Evolutionary conservation across 768 basidiomycete genomes (phyloP).

Genomic region (Kwoniella mangroviensis): DNA sequence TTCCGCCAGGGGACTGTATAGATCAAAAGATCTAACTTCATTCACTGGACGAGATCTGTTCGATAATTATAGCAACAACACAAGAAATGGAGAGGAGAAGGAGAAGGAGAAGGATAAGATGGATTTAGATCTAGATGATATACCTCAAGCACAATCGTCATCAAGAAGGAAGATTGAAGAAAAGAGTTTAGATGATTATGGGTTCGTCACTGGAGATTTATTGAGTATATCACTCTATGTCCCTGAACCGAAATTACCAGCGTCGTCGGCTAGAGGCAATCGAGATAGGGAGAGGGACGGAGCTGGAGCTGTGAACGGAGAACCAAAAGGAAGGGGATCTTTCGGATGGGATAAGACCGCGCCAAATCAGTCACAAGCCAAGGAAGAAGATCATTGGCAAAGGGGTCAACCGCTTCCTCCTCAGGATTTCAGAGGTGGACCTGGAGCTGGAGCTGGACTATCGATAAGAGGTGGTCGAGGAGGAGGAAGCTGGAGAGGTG

Average conservation of each 20-base stretch:
- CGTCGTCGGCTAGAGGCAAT: neutral
- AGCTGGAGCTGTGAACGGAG: neutral
- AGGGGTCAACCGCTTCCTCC: conserved; percentile 30
- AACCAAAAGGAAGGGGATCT: conserved; percentile 12
- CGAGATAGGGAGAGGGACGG: conserved; percentile 1
- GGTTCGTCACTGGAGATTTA: conserved; percentile 49
- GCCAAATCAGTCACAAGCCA: neutral
- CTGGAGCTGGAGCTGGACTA: conserved; percentile 2
- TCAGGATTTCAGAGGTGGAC: conserved; percentile 18
- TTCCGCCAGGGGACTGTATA: conserved; percentile 46
- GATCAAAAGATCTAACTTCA: conserved; percentile 40
- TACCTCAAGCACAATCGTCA: neutral
- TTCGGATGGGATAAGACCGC: conserved; percentile 26
- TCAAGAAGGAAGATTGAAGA: conserved; percentile 37
- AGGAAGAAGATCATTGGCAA: conserved; percentile 24
- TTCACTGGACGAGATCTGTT: conserved; percentile 48
- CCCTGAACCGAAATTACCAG: conserved; percentile 40
- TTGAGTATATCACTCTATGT: conserved; percentile 40
- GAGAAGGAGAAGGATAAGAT: conserved; percentile 1
- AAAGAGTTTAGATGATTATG: conserved; percentile 48
- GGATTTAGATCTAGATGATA: conserved; percentile 40
- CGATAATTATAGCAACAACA: conserved; percentile 10
- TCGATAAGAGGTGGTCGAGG: conserved; percentile 11
- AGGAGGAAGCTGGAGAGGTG: conserved; percentile 30
- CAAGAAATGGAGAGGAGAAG: neutral